Conservation (phyloP, 2,329 filamentous ascomycete genomes). For the Bipolaris gigantea region DNA sequence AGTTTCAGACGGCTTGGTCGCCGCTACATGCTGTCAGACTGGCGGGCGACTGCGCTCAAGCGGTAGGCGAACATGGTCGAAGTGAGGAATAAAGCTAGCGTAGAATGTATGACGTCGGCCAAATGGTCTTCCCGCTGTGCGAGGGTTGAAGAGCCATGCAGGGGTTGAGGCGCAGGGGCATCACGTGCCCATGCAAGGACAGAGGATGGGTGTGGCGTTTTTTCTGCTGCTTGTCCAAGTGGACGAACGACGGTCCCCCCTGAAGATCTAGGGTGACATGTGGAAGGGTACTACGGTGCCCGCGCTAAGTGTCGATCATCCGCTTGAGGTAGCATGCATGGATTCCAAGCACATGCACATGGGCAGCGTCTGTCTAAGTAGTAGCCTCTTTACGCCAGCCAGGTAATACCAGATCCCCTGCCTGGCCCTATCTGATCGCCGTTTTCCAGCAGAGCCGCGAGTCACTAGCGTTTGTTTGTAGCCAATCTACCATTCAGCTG, state of each 20-base stretch:
- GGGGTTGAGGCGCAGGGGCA: background rate
- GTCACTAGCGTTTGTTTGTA: background rate
- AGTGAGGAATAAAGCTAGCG: background rate
- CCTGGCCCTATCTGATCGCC: background rate
- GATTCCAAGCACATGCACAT: background rate
- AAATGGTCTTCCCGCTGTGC: background rate
- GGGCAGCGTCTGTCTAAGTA: background rate
- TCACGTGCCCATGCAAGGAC: background rate
- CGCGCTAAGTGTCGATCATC: slow-evolving; percentile 7
- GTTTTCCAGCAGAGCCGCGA: background rate
- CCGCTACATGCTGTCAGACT: background rate
- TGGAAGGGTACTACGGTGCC: background rate
- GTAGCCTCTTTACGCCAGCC: background rate
- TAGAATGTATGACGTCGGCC: background rate
- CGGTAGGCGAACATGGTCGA: too few species aligned
- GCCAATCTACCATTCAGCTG: too few species aligned
- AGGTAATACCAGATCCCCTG: background rate
- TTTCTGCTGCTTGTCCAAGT: background rate
- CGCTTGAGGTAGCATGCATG: background rate
- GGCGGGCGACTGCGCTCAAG: background rate
- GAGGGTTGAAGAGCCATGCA: background rate
- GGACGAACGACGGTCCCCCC: slow-evolving; percentile 3
- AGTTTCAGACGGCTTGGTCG: background rate
- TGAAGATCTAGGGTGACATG: slow-evolving; percentile 4
- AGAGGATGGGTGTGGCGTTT: background rate